Base-by-base conservation (phyloP, 352 stramenopile species). In the Aphanomyces astaci region DNA sequence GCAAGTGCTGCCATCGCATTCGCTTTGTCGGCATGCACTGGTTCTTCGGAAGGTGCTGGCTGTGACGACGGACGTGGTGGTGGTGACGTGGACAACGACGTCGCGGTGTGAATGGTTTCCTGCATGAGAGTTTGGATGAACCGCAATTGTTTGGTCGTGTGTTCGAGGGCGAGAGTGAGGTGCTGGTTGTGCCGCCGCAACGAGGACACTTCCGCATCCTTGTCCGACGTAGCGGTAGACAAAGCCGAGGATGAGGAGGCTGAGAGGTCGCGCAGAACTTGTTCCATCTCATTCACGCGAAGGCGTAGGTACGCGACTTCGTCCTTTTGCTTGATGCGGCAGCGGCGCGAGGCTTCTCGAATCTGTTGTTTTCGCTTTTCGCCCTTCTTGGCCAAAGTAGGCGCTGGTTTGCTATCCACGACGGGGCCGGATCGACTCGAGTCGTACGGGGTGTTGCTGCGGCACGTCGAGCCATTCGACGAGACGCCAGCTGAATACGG, bases 351-450 rank as follows among this genome's bases (percentile, higher is more conserved):
- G 11, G 62, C 62, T 60, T 68, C 62, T 3, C 62, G 62, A 24
- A 68, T 52, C 62, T 68, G 62, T 17, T 46, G 25, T 30, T 68
- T 68, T n/a, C 62, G 43, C 45, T 68, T 68, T 28, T 68, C 62
- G n/a, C 56, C 56, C 56, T 65, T 65, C 56, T 52, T 65, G 36
- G 25, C 9, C 48, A 30, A 13, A 10, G 15, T 7, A 17, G 25
- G 0, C 19, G 48, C 22, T 22, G 22, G 48, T 13, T 55, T 24
- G 48, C 25, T 11, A 22, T 55, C 48, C n/a, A n/a, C n/a, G n/a
- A n/a, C n/a, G n/a, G n/a, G n/a, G n/a, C n/a, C n/a, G n/a, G n/a
- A n/a, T n/a, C n/a, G n/a, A n/a, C n/a, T n/a, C n/a, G n/a, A n/a
- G n/a, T n/a, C n/a, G n/a, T n/a, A n/a, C n/a, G n/a, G n/a, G n/a